These are phyloP conservation scores for Exophiala spinifera DNA, from an alignment of 2,329 filamentous ascomycete species.

Conservation along the genomic window DNA sequence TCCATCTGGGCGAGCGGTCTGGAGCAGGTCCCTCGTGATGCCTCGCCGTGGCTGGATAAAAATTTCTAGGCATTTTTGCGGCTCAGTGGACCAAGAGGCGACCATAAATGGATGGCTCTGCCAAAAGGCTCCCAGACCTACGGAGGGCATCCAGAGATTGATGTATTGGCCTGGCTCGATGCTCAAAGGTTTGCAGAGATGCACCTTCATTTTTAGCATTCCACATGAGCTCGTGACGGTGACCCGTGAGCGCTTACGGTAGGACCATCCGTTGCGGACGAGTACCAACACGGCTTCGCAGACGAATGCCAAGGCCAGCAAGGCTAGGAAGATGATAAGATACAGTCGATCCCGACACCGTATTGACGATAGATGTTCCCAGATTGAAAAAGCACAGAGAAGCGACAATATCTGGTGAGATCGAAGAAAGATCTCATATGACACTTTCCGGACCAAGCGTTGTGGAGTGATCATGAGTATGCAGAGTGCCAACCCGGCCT, in stretches of 20 bases:
- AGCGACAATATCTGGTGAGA: neutral
- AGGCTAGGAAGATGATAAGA: neutral
- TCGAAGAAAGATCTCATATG: slow-evolving; percentile 3
- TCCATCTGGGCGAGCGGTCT: slow-evolving; percentile 14
- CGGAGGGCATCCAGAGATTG: slow-evolving; percentile 22
- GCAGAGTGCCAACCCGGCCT: neutral
- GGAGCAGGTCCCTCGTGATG: slow-evolving; percentile 31
- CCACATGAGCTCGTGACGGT: slow-evolving; percentile 1
- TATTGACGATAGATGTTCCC: neutral
- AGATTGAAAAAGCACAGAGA: neutral
- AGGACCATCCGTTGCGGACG: slow-evolving; percentile 1
- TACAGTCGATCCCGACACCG: neutral
- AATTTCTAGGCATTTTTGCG: slow-evolving; percentile 33
- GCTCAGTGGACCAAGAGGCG: slow-evolving; percentile 29
- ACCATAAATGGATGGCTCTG: slow-evolving; percentile 32
- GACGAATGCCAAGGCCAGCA: neutral
- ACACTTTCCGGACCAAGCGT: neutral
- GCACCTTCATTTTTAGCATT: neutral
- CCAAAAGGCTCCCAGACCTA: slow-evolving; percentile 16
- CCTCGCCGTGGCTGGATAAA: slow-evolving; percentile 32
- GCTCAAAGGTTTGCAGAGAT: slow-evolving; percentile 10
- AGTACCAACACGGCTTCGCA: neutral
- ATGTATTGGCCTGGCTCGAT: slow-evolving; percentile 24
- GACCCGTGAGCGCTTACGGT: neutral
- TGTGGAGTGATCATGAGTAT: neutral